phyloP scores from a whole-genome alignment of 371 early-diverging fungal genomes.

The Choanephora cucurbitarum region DNA sequence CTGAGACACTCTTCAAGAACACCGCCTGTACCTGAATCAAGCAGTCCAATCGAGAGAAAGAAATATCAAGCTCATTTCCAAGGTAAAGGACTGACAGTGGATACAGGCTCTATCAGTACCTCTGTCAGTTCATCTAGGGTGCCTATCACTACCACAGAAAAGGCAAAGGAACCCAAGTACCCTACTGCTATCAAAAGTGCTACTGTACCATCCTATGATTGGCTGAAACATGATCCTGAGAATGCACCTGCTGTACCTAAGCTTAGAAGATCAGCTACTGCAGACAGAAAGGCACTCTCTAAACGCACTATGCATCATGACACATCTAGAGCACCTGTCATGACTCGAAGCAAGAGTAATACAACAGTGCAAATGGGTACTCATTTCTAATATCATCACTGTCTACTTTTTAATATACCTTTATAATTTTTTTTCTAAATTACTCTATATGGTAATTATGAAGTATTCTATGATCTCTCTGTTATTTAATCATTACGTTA shows the following conservation, averaged over 20 bases:
- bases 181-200: conserved; percentile 33
- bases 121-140: not conserved
- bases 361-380: not conserved
- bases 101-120: conserved; percentile 20
- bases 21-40: not conserved
- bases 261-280: conserved; percentile 30
- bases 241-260: conserved; percentile 13
- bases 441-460: too few relatives aligned
- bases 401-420: too few relatives aligned
- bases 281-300: conserved; percentile 20
- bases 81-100: conserved; percentile 40
- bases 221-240: conserved; percentile 33
- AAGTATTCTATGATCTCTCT: too few relatives aligned
- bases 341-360: not conserved
- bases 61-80: conserved; percentile 35
- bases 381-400: too few relatives aligned
- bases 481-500: too few relatives aligned
- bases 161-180: conserved; percentile 3
- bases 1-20: not conserved
- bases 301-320: conserved; percentile 14
- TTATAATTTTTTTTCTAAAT: too few relatives aligned
- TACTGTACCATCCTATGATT: conserved; percentile 32
- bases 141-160: not conserved
- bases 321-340: not conserved
- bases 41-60: conserved; percentile 13